Evolutionary conservation across 2,329 filamentous ascomycete species (phyloP).

Genomic region (Dryadomyces sulphureus): DNA sequence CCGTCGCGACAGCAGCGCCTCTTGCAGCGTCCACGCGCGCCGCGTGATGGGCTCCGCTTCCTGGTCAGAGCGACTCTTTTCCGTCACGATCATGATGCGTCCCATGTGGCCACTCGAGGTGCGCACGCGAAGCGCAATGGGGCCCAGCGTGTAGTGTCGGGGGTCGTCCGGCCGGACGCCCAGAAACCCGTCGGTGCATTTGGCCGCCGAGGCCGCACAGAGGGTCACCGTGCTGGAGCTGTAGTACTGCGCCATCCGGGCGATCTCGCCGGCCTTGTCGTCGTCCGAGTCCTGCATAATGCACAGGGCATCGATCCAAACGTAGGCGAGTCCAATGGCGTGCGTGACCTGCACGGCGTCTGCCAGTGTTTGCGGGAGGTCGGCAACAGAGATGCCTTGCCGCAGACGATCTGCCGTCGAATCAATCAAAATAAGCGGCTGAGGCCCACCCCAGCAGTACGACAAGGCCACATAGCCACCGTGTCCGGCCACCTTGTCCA

Average conservation of each 20-base stretch:
- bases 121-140: background rate
- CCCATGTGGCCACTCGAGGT: background rate
- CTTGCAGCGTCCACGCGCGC: slow-evolving; percentile 1
- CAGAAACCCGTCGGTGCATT: background rate
- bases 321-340: background rate
- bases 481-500: background rate
- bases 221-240: slow-evolving; percentile 2
- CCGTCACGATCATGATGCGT: background rate
- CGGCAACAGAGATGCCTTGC: background rate
- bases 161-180: background rate
- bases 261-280: slow-evolving; percentile 5
- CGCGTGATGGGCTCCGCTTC: background rate
- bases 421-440: background rate
- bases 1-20: background rate
- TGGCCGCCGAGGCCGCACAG: background rate
- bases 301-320: background rate
- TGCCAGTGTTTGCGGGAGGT: background rate
- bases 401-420: too few relatives aligned
- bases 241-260: slow-evolving; percentile 6
- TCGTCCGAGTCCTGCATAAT: background rate
- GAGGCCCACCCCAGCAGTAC: background rate
- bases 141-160: background rate
- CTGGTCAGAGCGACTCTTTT: background rate
- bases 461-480: background rate
- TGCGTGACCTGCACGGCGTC: background rate